Evolutionary conservation across 495 filamentous ascomycete species (phyloP), one percentile per base, ranked within the genome.

Genomic region (Podospora comata): DNA sequence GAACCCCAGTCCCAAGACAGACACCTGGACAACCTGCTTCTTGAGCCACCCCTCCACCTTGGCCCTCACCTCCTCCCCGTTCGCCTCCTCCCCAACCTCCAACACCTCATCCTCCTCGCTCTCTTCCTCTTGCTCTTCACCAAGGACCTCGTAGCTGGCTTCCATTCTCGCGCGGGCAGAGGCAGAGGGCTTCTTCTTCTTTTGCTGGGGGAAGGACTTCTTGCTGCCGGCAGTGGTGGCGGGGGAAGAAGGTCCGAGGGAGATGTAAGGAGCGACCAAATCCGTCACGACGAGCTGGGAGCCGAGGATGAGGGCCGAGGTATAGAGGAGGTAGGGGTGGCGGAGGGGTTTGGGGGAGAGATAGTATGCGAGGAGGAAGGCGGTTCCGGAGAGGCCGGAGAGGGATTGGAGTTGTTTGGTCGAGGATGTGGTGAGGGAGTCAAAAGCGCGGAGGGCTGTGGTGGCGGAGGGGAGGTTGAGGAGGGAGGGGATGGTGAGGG

Each of bases 321-420:
- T 89, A 88, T 92, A 97, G 44, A 97, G 73, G 3, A 97, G 86
- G 75, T 94, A 97, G 0, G 93, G 93, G 75, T 97, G 93, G 68
- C 88, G 86, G 68, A 84, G 83, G 64, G 86, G 85, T 3, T 81
- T 80, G 0, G 92, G 91, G 1, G 92, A 93, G 71, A 94, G 80
- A 44, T 81, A 67, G 78, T 87, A 97, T 32, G 93, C 90, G 67
- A 92, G 84, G 34, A 89, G 77, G 71, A 97, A 85, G 27, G 90
- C 87, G 59, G 83, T 73, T 67, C 82, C 81, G 28, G 90, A 85
- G 53, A 93, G 66, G 71, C 82, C 76, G 65, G 89, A 81, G 20
- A 96, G 85, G 28, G 81, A 75, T n/a, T 87, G 77, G 60, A 87
- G 78, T 67, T 91, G 86, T 60, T 79, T 81, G 60, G 85, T 82